phyloP scores from a whole-genome alignment of 164 flowering plant species.

The Magnolia officinalis region DNA sequence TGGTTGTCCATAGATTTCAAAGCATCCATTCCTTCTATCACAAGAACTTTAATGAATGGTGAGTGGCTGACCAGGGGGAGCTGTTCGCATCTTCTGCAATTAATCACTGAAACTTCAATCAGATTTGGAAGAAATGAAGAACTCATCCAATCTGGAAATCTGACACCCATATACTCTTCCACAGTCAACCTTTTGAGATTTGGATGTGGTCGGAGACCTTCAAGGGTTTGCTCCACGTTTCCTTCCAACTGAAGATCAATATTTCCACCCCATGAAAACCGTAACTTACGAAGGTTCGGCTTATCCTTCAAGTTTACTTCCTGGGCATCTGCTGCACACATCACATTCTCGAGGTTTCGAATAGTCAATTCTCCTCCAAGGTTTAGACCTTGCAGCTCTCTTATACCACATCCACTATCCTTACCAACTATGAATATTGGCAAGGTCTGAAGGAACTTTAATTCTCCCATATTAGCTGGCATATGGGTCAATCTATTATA shows the following conservation, averaged over 20 bases:
- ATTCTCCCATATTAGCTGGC: not conserved
- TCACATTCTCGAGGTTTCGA: constrained; percentile 2
- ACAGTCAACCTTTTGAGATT: not conserved
- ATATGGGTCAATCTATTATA: not conserved
- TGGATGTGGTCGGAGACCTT: constrained; percentile 4
- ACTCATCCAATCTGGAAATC: constrained; percentile 1
- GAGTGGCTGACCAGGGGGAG: constrained; percentile 24
- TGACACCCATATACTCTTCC: not conserved
- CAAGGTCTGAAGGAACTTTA: constrained; percentile 6
- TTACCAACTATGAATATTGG: not conserved
- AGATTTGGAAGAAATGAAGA: not conserved
- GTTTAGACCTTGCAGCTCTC: constrained; percentile 1
- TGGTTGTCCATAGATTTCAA: not conserved
- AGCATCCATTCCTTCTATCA: constrained; percentile 9
- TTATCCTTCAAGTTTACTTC: constrained; percentile 1
- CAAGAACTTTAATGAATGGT: constrained; percentile 12
- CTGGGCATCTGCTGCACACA: not conserved
- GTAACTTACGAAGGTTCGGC: not conserved
- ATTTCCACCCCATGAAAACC: not conserved
- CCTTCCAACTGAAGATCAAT: not conserved
- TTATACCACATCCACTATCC: not conserved
- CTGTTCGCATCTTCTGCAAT: constrained; percentile 14
- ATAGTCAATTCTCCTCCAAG: constrained; percentile 1
- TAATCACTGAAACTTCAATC: not conserved
- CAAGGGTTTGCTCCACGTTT: not conserved